Evolutionary conservation across 257 asterid species (phyloP).

Genomic region (Scutellaria minor): DNA sequence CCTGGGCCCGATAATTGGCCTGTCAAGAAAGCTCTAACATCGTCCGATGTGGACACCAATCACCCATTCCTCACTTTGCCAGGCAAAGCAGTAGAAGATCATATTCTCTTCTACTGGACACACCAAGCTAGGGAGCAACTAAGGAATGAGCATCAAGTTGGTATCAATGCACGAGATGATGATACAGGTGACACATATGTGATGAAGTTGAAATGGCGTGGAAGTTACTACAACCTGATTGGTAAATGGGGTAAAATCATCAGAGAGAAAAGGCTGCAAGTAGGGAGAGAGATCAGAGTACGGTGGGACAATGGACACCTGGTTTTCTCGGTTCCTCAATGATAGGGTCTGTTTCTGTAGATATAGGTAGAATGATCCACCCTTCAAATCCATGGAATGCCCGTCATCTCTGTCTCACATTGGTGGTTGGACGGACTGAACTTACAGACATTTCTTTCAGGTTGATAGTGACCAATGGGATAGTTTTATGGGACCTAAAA

Average conservation of each 20-base stretch:
- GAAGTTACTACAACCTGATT: slow-evolving; percentile 54
- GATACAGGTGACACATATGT: slow-evolving; percentile 55
- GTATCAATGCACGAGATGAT: slow-evolving; percentile 56
- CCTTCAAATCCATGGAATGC: slow-evolving; percentile 10
- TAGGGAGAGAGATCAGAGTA: slow-evolving; percentile 58
- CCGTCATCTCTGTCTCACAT: not conserved
- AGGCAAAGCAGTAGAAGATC: slow-evolving; percentile 63
- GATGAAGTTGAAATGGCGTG: slow-evolving; percentile 62
- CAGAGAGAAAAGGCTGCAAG: slow-evolving; percentile 55
- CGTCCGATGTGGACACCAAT: slow-evolving; percentile 61
- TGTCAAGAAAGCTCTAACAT: slow-evolving; percentile 56
- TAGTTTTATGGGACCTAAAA: slow-evolving; percentile 34
- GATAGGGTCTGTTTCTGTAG: slow-evolving; percentile 33
- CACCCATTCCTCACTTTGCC: slow-evolving; percentile 64
- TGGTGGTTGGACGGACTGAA: slow-evolving; percentile 38
- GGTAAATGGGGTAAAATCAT: slow-evolving; percentile 67
- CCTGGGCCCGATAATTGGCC: slow-evolving; percentile 60
- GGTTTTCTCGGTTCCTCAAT: slow-evolving; percentile 58
- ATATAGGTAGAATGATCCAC: slow-evolving; percentile 42
- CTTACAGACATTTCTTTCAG: slow-evolving; percentile 24
- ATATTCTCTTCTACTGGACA: slow-evolving; percentile 57
- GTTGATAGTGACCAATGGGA: slow-evolving; percentile 29
- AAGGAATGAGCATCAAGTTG: slow-evolving; percentile 55
- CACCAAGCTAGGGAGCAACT: slow-evolving; percentile 57
- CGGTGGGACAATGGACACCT: slow-evolving; percentile 63